A percentile compares a stretch with the other conserved stretches of the same genome.
These are phyloP conservation scores for Magnolia sinica DNA, from an alignment of 164 flowering plant species.

Conservation along the genomic window DNA sequence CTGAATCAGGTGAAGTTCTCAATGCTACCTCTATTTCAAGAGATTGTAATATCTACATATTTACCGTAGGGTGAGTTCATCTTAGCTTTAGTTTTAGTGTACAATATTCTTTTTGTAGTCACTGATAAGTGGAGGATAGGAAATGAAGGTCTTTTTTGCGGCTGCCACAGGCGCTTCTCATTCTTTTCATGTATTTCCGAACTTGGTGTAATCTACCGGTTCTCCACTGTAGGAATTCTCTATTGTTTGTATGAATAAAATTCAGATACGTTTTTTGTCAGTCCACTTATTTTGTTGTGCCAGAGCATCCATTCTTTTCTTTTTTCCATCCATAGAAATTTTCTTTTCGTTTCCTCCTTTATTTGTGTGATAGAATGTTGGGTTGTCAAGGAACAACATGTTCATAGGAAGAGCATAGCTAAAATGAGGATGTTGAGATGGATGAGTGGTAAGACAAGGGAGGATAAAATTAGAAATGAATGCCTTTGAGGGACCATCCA, in stretches of 20 bases:
- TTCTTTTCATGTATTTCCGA: neutral
- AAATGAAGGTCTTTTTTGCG: conserved; percentile 1
- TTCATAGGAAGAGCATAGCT: too few relatives aligned
- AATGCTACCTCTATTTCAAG: too few relatives aligned
- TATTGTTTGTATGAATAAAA: neutral
- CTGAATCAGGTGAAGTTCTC: neutral
- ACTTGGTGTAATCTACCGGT: neutral
- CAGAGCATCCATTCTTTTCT: too few relatives aligned
- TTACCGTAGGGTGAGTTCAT: neutral
- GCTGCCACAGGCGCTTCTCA: neutral
- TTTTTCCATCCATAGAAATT: too few relatives aligned
- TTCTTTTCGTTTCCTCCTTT: too few relatives aligned
- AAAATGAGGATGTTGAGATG: too few relatives aligned
- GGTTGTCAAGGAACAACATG: too few relatives aligned
- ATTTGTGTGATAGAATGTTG: too few relatives aligned
- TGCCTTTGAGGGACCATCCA: too few relatives aligned
- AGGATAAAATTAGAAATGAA: too few relatives aligned
- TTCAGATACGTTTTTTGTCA: neutral
- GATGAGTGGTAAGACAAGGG: too few relatives aligned
- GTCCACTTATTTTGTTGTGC: neutral
- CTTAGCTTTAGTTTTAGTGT: neutral
- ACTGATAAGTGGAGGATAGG: neutral
- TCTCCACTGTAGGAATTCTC: neutral
- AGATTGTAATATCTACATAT: conserved; percentile 1
- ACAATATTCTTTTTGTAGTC: conserved; percentile 7